These are phyloP conservation scores for Glycyrrhiza uralensis DNA, from an alignment of 306 rosid genomes.

Conservation along the genomic window DNA sequence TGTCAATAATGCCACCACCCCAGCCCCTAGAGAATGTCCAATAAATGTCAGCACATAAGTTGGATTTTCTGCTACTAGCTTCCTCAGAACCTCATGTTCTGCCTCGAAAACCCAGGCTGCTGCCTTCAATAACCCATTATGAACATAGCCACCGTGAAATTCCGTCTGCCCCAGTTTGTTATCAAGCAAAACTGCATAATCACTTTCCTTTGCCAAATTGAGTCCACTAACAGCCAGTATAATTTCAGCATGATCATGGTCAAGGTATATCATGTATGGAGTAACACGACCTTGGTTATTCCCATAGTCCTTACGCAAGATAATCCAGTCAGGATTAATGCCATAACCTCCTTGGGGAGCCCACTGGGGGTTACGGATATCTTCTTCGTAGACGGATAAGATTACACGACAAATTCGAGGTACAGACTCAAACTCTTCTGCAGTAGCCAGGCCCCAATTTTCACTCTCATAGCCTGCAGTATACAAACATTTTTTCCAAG, in stretches of 20 bases:
- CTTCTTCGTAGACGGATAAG: slow-evolving; percentile 70
- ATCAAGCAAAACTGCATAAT: slow-evolving; percentile 80
- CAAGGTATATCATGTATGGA: slow-evolving; percentile 83
- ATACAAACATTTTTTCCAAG: slow-evolving; percentile 81
- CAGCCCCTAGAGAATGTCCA: slow-evolving; percentile 94
- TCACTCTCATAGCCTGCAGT: slow-evolving; percentile 92
- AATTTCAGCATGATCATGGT: slow-evolving; percentile 81
- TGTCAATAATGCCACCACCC: slow-evolving; percentile 85
- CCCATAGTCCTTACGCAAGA: slow-evolving; percentile 60
- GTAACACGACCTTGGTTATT: slow-evolving; percentile 65
- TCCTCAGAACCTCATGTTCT: slow-evolving; percentile 62
- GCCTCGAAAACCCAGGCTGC: slow-evolving; percentile 71
- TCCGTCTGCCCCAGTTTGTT: slow-evolving; percentile 83
- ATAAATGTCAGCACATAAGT: slow-evolving; percentile 57
- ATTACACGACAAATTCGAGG: slow-evolving; percentile 78
- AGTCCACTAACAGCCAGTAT: slow-evolving; percentile 79
- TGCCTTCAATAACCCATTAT: slow-evolving; percentile 83
- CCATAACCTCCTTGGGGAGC: slow-evolving; percentile 93
- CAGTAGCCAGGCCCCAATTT: slow-evolving; percentile 81
- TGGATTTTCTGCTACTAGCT: slow-evolving; percentile 58
- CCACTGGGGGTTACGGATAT: slow-evolving; percentile 74
- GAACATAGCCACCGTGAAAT: slow-evolving; percentile 90
- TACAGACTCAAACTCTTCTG: slow-evolving; percentile 86
- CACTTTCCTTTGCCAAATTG: slow-evolving; percentile 80
- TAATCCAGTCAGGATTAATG: slow-evolving; percentile 72